phyloP scores from a whole-genome alignment of 2,329 filamentous ascomycete genomes.

The Curvularia spicifera region DNA sequence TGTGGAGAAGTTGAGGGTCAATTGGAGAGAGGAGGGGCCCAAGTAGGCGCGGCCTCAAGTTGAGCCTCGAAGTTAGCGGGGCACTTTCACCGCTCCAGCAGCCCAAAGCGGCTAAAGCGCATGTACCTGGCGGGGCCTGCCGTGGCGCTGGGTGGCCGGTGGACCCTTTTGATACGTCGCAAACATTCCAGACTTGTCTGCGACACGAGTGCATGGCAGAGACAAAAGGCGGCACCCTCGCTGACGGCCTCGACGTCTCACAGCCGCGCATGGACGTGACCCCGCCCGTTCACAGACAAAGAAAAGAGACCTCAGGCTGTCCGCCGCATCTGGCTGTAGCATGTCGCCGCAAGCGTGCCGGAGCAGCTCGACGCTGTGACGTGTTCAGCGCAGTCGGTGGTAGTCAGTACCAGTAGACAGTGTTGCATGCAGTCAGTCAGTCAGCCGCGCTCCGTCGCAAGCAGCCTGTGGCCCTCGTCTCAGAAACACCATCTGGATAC shows the following conservation, averaged over 20 bases:
- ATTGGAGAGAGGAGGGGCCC: slow-evolving; percentile 20
- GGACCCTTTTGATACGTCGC: slow-evolving; percentile 14
- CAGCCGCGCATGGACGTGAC: slow-evolving; percentile 10
- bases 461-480: slow-evolving; percentile 4
- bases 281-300: slow-evolving; percentile 15
- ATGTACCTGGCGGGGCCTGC: slow-evolving; percentile 27
- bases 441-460: not conserved
- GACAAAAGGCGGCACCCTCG: not conserved
- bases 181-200: slow-evolving; percentile 17
- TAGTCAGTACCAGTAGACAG: not conserved
- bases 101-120: slow-evolving; percentile 18
- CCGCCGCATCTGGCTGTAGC: not conserved
- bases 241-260: slow-evolving; percentile 13
- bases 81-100: slow-evolving; percentile 34
- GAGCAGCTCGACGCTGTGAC: slow-evolving; percentile 10
- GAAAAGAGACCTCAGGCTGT: slow-evolving; percentile 1
- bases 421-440: too few relatives aligned
- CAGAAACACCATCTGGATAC: slow-evolving; percentile 9
- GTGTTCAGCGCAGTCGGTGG: slow-evolving; percentile 15
- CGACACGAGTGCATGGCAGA: slow-evolving; percentile 2
- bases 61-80: slow-evolving; percentile 33
- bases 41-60: slow-evolving; percentile 20
- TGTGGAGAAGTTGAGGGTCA: slow-evolving; percentile 20
- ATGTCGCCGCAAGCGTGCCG: slow-evolving; percentile 5
- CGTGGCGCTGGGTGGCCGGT: slow-evolving; percentile 16